Base-by-base conservation (phyloP, 2,329 filamentous ascomycete genomes). In the Epichloe elymi region DNA sequence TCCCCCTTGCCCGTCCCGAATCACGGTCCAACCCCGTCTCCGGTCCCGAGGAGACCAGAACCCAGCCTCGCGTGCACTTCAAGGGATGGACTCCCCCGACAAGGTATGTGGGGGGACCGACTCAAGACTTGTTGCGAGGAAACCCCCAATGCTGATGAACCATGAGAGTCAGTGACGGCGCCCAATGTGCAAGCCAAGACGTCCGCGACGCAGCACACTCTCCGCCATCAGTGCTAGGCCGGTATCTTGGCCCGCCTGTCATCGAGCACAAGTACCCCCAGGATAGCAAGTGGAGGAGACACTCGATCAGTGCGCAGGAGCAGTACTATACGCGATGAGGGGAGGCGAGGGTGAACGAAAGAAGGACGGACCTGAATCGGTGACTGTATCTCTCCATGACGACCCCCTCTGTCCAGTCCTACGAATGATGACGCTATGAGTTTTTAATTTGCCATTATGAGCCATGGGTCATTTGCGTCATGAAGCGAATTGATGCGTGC, bases 261-360 rank as follows among this genome's bases (percentile, higher is more conserved):
- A 61, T 65, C 15, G 61, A 62, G 58, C 63, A 65, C 39, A 57
- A 62, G n/a, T 59, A 61, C 10, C 62, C 63, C 0, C 46, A 63
- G 3, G 61, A 65, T 19, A 65, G 62, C 54, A 56, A 54, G n/a
- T 60, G 57, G 17, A 57, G 51, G 51, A 48, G 62, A 23, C 62
- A 64, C 3, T 58, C 58, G 23, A 46, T 58, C 1, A 65, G 62
- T 52, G 59, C 63, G n/a, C 63, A 65, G 55, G 63, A 65, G 57
- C 55, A 58, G n/a, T 58, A 63, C 23, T 59, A 59, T 11, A 33
- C 62, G 48, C 52, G 54, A 19, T 57, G 35, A 44, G 37, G 15
- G 11, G 36, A 17, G 45, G 20, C 7, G n/a, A 11, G 15, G 14
- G n/a, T 12, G 20, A 20, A 30, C 5, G 7, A 12, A 23, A 15